A percentile compares a stretch with the other conserved stretches of the same genome.
Evolutionary conservation across 176 grass and related monocot species (phyloP).

Genomic region (Panicum miliaceum): DNA sequence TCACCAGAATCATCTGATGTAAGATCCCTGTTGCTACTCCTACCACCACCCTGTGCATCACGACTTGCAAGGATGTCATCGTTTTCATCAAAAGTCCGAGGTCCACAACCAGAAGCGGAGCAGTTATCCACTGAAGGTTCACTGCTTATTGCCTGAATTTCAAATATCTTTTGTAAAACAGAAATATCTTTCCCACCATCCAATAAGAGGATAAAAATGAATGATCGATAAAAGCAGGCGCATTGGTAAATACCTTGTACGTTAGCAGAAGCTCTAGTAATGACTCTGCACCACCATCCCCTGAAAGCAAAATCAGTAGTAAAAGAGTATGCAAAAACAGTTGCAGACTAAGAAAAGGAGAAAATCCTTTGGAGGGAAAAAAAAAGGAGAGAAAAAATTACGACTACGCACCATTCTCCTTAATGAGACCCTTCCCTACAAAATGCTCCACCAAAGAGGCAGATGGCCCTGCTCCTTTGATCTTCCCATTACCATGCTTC

Average conservation of each 20-base stretch:
- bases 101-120: constrained; percentile 27
- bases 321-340: constrained; percentile 12
- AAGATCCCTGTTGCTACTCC: constrained; percentile 8
- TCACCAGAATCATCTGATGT: constrained; percentile 53
- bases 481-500: constrained; percentile 34
- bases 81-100: background rate
- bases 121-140: constrained; percentile 31
- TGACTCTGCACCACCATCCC: constrained; percentile 61
- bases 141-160: constrained; percentile 56
- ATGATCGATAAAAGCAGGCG: constrained; percentile 27
- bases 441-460: constrained; percentile 46
- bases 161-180: constrained; percentile 13
- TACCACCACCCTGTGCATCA: constrained; percentile 44
- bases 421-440: constrained; percentile 63
- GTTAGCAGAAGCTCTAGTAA: constrained; percentile 75
- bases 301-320: constrained; percentile 45
- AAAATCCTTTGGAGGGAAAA: too few species aligned
- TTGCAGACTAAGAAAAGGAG: background rate
- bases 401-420: constrained; percentile 49
- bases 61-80: constrained; percentile 45
- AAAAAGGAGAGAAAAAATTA: constrained; percentile 11
- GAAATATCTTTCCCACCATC: background rate
- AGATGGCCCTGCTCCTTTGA: constrained; percentile 27
- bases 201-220: background rate
- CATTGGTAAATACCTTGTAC: constrained; percentile 45